Evolutionary conservation across 768 basidiomycete genomes (phyloP), one percentile per base, ranked within the genome.

Genomic region (Psilocybe tampanensis): DNA sequence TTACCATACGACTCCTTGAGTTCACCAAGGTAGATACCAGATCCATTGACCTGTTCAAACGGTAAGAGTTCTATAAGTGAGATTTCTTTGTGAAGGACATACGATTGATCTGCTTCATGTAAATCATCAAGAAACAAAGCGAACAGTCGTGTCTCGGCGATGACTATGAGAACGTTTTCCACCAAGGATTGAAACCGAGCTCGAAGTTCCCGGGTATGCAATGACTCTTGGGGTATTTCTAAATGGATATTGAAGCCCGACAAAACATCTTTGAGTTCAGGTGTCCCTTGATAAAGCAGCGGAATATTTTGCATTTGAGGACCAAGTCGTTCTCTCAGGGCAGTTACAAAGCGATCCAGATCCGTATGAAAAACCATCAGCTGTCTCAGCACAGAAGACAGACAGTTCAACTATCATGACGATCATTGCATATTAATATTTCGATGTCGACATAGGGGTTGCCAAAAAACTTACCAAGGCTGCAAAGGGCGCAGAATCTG

Each of bases 71-170:
- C 32, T 24, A 34, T 8, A 41, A 47, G 58, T 52, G 54, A 52
- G 53, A 51, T 48, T 24, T 24, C 23, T 34, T 32, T 23, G 21
- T 13, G 12, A 22, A 56, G 44, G 58, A 62, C 63, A 36, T 66
- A 89, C 82, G 86, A 86, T 57, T 85, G 82, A 66, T 89, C 85
- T 8, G 89, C 88, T 62, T 88, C 88, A 58, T 91, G 89, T 15
- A 90, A 69, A 68, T 90, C 88, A 64, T 90, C 88, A 43, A 89
- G 73, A 63, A 89, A 89, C 49, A 91, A 69, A 0, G 88, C 88
- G 60, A 91, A 84, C 47, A 89, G 69, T 33, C 87, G 76, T 7
- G 86, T 88, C 65, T 90, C 86, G 1, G 88, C 82, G 41, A 90
- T 80, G 18, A 88, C 84, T 5, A 79, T 70, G 61, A 90, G 88